These are phyloP conservation scores for Excoecaria agallocha DNA, from an alignment of 345 rosid genomes.

Conservation along the genomic window DNA sequence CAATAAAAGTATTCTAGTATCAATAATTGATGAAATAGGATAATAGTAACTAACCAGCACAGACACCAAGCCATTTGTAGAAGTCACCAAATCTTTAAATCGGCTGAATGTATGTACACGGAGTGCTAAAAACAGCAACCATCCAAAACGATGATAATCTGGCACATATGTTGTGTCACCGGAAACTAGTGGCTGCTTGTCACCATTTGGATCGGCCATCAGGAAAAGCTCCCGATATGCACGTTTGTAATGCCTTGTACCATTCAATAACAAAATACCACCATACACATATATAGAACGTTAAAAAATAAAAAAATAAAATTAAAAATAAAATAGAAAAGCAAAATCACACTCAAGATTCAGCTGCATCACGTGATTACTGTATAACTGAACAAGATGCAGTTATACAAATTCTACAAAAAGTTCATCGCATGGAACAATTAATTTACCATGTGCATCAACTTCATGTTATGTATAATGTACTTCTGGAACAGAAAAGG, in stretches of 20 bases:
- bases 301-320: not conserved
- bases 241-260: slow-evolving; percentile 70
- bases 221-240: slow-evolving; percentile 70
- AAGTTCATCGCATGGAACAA: not conserved
- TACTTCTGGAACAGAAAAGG: not conserved
- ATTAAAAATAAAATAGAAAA: not conserved
- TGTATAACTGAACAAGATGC: not conserved
- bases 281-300: slow-evolving; percentile 9
- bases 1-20: not conserved
- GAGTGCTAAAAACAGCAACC: slow-evolving; percentile 90
- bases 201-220: slow-evolving; percentile 46
- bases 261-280: slow-evolving; percentile 12
- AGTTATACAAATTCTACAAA: not conserved
- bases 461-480: not conserved
- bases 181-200: slow-evolving; percentile 38
- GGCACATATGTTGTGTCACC: slow-evolving; percentile 38
- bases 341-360: not conserved
- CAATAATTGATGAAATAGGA: slow-evolving; percentile 1
- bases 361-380: not conserved
- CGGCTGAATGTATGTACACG: slow-evolving; percentile 79
- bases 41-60: slow-evolving; percentile 65
- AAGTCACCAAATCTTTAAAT: slow-evolving; percentile 81
- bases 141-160: slow-evolving; percentile 80
- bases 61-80: slow-evolving; percentile 82
- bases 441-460: not conserved